Evolutionary conservation across 106 monocot genomes (phyloP), one percentile per base, ranked within the genome.

Genomic region (Platanthera zijinensis): DNA sequence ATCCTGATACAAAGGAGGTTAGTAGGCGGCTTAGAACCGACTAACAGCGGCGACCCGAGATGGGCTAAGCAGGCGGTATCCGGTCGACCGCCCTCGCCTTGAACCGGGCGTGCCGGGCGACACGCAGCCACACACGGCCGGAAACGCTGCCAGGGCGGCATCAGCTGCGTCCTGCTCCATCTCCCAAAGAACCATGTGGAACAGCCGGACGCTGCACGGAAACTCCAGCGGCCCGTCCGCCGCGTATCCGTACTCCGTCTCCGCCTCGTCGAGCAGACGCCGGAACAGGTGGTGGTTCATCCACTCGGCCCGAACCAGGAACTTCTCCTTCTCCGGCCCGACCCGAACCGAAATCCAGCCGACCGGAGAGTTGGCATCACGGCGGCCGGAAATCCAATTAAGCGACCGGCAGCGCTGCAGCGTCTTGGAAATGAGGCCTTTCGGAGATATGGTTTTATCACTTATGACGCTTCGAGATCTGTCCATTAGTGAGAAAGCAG

Each of bases 211-310:
- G 74, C 84, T 77, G 51, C 87, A 90, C 1, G 87, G 90, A 10
- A 90, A 80, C 83, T 81, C 75, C 5, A 90, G 67, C 6, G 84
- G 85, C 0, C 90, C 87, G 4, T 53, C 52, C 5, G 74, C 50
- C 3, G 80, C 62, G 77, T 81, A 87, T 10, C 92, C 92, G 78
- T 81, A 92, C 61, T 30, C 89, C 50, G 13, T 46, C 86, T 87
- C 89, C 1, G 89, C 89, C 79, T 92, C 85, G 10, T 89, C 85
- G 2, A 92, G 79, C 2, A 92, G 82, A 50, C 7, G 47, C 48
- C 81, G 71, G 69, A 92, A 92, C 8, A 89, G 80, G 2, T 83
- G 83, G 79, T 92, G 92, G 89, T 89, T 92, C 64, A 81, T 22
- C 72, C 66, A 64, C 69, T 72, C 83, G 8, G 83, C 75, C 18